Conservation (phyloP, 2,329 filamentous ascomycete species). For the Verticillium nonalfalfae region DNA sequence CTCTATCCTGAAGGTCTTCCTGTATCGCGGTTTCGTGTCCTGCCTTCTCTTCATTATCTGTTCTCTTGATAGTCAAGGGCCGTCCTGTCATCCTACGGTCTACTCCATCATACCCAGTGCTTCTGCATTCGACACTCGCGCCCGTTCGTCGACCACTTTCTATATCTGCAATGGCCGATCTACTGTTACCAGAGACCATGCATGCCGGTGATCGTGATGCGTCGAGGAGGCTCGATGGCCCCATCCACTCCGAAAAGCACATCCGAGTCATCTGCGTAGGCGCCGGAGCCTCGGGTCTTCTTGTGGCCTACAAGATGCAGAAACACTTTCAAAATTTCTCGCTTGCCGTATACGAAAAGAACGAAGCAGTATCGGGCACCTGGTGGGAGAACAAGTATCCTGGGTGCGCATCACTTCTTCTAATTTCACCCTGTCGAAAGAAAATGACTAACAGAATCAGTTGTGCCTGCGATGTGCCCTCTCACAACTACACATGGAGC, state of each 20-base stretch:
- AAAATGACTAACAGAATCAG: constrained; percentile 6
- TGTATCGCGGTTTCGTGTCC: neutral
- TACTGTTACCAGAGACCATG: neutral
- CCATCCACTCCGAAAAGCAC: constrained; percentile 7
- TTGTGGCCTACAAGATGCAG: constrained; percentile 41
- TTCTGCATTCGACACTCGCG: neutral
- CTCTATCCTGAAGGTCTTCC: neutral
- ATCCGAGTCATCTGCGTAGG: constrained; percentile 32
- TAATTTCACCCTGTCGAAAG: neutral
- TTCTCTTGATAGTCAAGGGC: no score
- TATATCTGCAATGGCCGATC: constrained; percentile 3
- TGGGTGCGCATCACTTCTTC: constrained; percentile 18
- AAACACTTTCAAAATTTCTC: constrained; percentile 34
- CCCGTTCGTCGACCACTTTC: neutral
- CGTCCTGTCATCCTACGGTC: neutral
- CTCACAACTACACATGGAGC: constrained; percentile 44
- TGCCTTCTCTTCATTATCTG: neutral
- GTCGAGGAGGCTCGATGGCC: constrained; percentile 1
- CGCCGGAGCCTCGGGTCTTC: constrained; percentile 39
- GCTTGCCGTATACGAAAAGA: constrained; percentile 43
- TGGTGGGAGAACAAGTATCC: constrained; percentile 45
- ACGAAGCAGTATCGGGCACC: constrained; percentile 45
- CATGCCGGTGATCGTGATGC: constrained; percentile 1
- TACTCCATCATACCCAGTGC: neutral
- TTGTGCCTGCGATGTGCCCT: constrained; percentile 42